These are phyloP conservation scores for Funneliformis geosporum DNA, from an alignment of 192 early-diverging fungal genomes.

Conservation along the genomic window DNA sequence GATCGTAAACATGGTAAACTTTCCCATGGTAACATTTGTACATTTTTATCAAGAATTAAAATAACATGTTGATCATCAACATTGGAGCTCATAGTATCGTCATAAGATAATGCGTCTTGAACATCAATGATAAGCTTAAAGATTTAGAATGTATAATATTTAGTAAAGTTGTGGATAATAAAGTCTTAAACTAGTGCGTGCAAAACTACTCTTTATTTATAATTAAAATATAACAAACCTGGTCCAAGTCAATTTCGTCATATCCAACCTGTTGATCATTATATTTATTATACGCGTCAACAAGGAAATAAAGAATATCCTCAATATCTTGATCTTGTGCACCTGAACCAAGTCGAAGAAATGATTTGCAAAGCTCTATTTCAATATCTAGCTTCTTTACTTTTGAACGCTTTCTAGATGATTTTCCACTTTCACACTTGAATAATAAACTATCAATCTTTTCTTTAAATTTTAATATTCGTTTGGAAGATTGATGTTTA, in stretches of 20 bases:
- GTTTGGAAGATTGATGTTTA: conserved; percentile 24
- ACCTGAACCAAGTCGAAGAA: conserved; percentile 56
- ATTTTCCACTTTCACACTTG: conserved; percentile 2
- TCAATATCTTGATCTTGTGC: conserved; percentile 62
- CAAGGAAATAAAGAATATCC: conserved; percentile 68
- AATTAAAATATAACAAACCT: conserved; percentile 36
- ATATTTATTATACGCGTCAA: conserved; percentile 60
- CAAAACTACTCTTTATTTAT: conserved; percentile 13
- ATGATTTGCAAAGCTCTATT: conserved; percentile 51
- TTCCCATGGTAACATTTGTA: conserved; percentile 90
- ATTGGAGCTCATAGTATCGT: conserved; percentile 20
- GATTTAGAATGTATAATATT: conserved; percentile 31
- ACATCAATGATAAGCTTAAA: conserved; percentile 35
- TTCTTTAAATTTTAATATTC: neutral
- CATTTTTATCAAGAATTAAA: conserved; percentile 82
- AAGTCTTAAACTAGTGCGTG: neutral
- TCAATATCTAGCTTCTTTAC: conserved; percentile 56
- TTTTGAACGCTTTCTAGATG: conserved; percentile 29
- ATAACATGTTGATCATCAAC: conserved; percentile 63
- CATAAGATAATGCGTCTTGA: conserved; percentile 30
- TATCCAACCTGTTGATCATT: conserved; percentile 56
- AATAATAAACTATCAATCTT: conserved; percentile 5
- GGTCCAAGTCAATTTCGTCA: conserved; percentile 52
- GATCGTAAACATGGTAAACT: conserved; percentile 71
- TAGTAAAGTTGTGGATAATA: no score